Evolutionary conservation across 345 rosid species (phyloP).

Genomic region (Leavenworthia alabamica): DNA sequence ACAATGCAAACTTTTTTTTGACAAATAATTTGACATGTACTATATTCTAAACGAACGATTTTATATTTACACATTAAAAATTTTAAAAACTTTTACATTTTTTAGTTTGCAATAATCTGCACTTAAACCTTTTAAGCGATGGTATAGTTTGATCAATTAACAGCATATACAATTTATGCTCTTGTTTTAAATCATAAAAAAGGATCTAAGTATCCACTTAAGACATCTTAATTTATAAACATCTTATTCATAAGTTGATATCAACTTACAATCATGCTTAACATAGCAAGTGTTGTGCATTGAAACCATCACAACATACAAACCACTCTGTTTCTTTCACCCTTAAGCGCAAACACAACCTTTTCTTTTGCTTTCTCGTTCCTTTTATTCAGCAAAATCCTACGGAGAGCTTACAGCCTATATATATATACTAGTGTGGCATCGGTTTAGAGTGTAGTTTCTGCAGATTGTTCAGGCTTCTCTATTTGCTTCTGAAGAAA

Average conservation of each 20-base stretch:
- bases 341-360: constrained; percentile 5
- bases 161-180: too few relatives aligned
- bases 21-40: too few relatives aligned
- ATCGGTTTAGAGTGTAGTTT: constrained; percentile 10
- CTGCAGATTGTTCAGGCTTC: constrained; percentile 39
- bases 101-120: too few relatives aligned
- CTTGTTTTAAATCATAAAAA: neutral
- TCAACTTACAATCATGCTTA: constrained; percentile 12
- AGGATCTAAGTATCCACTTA: neutral
- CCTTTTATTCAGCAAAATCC: constrained; percentile 16
- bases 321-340: constrained; percentile 10
- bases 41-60: too few relatives aligned
- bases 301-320: constrained; percentile 24
- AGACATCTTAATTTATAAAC: constrained; percentile 6
- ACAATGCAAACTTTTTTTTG: too few relatives aligned
- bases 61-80: too few relatives aligned
- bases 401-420: constrained; percentile 2
- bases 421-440: constrained; percentile 11
- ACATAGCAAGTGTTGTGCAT: constrained; percentile 4
- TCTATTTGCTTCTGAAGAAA: constrained; percentile 67
- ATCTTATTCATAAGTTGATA: constrained; percentile 7
- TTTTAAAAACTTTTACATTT: too few relatives aligned
- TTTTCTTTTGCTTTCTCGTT: neutral
- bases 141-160: too few relatives aligned
- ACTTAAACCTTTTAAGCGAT: too few relatives aligned